Evolutionary conservation across 768 basidiomycete species (phyloP).

Genomic region (Boletus reticuloceps): DNA sequence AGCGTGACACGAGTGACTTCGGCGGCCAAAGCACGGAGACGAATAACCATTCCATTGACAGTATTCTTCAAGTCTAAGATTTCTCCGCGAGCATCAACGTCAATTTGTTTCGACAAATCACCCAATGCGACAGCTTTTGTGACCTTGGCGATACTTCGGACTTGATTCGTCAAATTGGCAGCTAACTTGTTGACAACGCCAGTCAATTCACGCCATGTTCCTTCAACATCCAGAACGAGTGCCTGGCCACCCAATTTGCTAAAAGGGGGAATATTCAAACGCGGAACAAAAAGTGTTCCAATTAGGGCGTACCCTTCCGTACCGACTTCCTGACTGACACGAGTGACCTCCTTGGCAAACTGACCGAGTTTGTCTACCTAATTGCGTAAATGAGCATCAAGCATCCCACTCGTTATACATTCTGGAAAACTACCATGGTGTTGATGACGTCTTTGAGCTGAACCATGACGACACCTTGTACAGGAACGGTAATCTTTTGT

Average conservation of each 20-base stretch:
- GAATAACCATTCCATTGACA: slow-evolving; percentile 51
- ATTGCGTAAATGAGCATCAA: slow-evolving; percentile 11
- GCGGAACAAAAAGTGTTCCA: slow-evolving; percentile 8
- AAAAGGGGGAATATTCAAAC: slow-evolving; percentile 15
- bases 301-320: slow-evolving; percentile 59
- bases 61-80: slow-evolving; percentile 77
- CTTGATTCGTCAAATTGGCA: slow-evolving; percentile 66
- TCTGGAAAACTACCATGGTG: slow-evolving; percentile 46
- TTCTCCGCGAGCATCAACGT: slow-evolving; percentile 88
- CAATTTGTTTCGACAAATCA: slow-evolving; percentile 87
- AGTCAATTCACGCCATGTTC: slow-evolving; percentile 85
- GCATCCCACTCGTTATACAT: background rate
- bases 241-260: slow-evolving; percentile 85
- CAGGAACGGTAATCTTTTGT: slow-evolving; percentile 76
- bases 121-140: slow-evolving; percentile 82
- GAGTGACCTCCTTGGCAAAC: slow-evolving; percentile 90
- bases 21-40: slow-evolving; percentile 63
- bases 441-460: slow-evolving; percentile 81
- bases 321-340: slow-evolving; percentile 82
- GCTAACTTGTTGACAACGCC: slow-evolving; percentile 82
- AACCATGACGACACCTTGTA: slow-evolving; percentile 76
- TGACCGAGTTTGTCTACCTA: slow-evolving; percentile 73
- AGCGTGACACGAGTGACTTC: slow-evolving; percentile 84
- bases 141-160: slow-evolving; percentile 57
- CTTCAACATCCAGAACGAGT: slow-evolving; percentile 83